These are phyloP conservation scores for Anethum foeniculum DNA, from an alignment of 140 eudicot species.

Conservation along the genomic window DNA sequence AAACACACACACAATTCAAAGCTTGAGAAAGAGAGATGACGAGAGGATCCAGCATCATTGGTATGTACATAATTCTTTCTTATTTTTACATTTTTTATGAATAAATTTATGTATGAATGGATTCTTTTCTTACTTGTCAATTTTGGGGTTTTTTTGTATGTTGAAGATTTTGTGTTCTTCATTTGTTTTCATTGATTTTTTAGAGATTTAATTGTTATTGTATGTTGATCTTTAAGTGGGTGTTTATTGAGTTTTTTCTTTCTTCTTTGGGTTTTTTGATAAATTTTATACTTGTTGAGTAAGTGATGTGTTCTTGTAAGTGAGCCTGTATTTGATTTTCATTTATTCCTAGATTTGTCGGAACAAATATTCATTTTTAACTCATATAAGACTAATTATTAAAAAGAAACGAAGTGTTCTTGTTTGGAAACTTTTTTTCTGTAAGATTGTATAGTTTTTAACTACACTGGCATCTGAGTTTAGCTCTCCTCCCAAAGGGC, in stretches of 20 bases:
- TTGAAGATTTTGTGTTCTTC: neutral
- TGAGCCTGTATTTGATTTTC: too few relatives aligned
- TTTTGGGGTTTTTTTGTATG: neutral
- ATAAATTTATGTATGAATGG: neutral
- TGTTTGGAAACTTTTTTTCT: too few relatives aligned
- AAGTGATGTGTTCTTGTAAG: too few relatives aligned
- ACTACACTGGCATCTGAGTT: neutral
- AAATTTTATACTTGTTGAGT: too few relatives aligned
- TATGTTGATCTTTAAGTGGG: neutral
- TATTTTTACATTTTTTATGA: neutral
- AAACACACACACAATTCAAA: neutral
- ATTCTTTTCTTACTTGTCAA: neutral
- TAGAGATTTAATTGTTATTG: neutral
- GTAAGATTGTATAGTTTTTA: too few relatives aligned
- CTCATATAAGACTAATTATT: too few relatives aligned
- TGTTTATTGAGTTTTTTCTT: neutral
- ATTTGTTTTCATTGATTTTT: neutral
- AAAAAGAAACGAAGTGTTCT: too few relatives aligned
- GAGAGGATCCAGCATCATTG: slow-evolving; percentile 51
- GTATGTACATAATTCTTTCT: slow-evolving; percentile 10
- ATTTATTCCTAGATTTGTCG: too few relatives aligned
- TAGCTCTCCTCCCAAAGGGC: neutral
- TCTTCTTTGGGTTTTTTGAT: too few relatives aligned
- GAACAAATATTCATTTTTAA: too few relatives aligned
- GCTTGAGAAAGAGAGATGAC: slow-evolving; percentile 24